phyloP scores from a whole-genome alignment of 768 basidiomycete species.

The Suillus alpinus region DNA sequence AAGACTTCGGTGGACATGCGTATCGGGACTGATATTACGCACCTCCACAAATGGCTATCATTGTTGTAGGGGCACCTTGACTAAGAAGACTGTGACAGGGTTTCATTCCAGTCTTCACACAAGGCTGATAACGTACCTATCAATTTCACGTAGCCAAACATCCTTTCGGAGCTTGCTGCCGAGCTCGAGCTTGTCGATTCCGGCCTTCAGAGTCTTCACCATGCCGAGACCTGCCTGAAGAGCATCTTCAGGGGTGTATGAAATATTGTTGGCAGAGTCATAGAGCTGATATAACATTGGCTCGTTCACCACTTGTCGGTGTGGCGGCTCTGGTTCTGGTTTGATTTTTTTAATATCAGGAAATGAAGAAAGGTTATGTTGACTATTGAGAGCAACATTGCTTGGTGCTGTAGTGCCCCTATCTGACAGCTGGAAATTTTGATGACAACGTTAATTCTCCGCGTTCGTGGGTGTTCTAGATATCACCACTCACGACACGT shows the following conservation, averaged over 20 bases:
- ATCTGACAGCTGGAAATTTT: background rate
- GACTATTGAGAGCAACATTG: background rate
- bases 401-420: background rate
- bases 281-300: constrained; percentile 35
- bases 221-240: constrained; percentile 50
- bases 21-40: background rate
- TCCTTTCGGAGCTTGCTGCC: constrained; percentile 56
- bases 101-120: background rate
- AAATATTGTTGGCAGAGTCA: constrained; percentile 40
- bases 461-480: background rate
- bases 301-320: constrained; percentile 1
- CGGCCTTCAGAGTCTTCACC: constrained; percentile 46
- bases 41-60: constrained; percentile 69
- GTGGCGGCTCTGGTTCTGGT: background rate
- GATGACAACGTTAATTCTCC: background rate
- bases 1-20: background rate
- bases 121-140: constrained; percentile 32
- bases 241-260: constrained; percentile 46
- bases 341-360: background rate
- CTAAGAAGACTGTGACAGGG: constrained; percentile 38
- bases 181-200: constrained; percentile 43
- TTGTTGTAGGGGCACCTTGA: constrained; percentile 52
- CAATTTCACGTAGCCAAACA: constrained; percentile 55
- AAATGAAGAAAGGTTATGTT: background rate
- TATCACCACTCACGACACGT: background rate